phyloP scores from a whole-genome alignment of 768 basidiomycete species.

The Aureoboletus auriporus region DNA sequence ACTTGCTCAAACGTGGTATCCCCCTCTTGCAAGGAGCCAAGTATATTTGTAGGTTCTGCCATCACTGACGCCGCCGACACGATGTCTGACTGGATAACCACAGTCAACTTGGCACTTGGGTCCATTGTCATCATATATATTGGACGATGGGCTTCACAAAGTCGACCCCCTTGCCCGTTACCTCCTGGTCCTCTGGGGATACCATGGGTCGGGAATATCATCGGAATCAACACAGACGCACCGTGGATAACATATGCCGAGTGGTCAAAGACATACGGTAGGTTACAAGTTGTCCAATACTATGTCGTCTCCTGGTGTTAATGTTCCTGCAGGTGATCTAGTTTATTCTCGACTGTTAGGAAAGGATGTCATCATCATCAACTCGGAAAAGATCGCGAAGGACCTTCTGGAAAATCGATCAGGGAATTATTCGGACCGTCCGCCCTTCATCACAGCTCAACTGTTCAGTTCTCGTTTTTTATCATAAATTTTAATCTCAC shows the following conservation, averaged over 20 bases:
- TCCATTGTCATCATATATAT: background rate
- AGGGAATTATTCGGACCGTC: background rate
- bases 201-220: background rate
- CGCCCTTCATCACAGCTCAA: background rate
- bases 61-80: too few species aligned
- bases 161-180: background rate
- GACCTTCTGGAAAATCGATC: slow-evolving; percentile 2
- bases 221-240: background rate
- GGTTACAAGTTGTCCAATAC: background rate
- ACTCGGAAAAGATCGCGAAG: background rate
- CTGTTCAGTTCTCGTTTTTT: background rate
- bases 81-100: too few species aligned
- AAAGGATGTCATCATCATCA: background rate
- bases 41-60: too few species aligned
- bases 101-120: too few species aligned
- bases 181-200: slow-evolving; percentile 3
- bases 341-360: background rate
- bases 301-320: too few species aligned
- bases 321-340: background rate
- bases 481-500: background rate
- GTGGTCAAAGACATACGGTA: background rate
- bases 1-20: too few species aligned
- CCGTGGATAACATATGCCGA: background rate
- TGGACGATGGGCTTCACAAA: background rate
- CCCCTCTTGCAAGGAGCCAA: too few species aligned